Evolutionary conservation across 2,329 filamentous ascomycete species (phyloP).

Genomic region (Lachnellula occidentalis): DNA sequence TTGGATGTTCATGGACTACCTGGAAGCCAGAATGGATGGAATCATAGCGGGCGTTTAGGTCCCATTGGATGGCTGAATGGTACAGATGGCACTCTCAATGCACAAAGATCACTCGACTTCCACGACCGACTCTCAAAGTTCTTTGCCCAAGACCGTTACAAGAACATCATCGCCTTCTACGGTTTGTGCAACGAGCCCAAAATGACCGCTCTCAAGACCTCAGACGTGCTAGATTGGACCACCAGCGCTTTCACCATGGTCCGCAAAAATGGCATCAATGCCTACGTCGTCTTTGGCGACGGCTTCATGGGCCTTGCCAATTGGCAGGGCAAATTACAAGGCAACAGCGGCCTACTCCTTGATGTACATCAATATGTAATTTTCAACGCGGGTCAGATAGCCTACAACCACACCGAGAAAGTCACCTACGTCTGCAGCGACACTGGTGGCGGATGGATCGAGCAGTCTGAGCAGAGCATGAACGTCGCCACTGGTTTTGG

Average conservation of each 20-base stretch:
- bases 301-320: constrained; percentile 88
- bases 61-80: constrained; percentile 84
- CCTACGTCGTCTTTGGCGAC: constrained; percentile 80
- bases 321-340: constrained; percentile 79
- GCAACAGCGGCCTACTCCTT: constrained; percentile 69
- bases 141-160: constrained; percentile 89
- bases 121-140: constrained; percentile 85
- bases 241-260: constrained; percentile 65
- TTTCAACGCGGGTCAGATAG: constrained; percentile 87
- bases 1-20: constrained; percentile 89
- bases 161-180: constrained; percentile 87
- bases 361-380: constrained; percentile 99
- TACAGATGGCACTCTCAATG: constrained; percentile 73
- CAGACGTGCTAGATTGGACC: constrained; percentile 75
- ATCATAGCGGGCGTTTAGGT: constrained; percentile 84
- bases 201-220: constrained; percentile 65
- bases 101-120: constrained; percentile 75
- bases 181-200: constrained; percentile 91
- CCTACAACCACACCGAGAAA: constrained; percentile 75
- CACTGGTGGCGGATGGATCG: constrained; percentile 59
- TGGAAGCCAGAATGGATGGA: constrained; percentile 96
- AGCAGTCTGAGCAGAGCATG: constrained; percentile 69
- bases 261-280: constrained; percentile 68
- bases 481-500: constrained; percentile 76
- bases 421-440: constrained; percentile 74